Percentiles rank a stretch among this genome's conserved stretches.
Conservation (phyloP, 768 basidiomycete species). For the Mrakia frigida region DNA sequence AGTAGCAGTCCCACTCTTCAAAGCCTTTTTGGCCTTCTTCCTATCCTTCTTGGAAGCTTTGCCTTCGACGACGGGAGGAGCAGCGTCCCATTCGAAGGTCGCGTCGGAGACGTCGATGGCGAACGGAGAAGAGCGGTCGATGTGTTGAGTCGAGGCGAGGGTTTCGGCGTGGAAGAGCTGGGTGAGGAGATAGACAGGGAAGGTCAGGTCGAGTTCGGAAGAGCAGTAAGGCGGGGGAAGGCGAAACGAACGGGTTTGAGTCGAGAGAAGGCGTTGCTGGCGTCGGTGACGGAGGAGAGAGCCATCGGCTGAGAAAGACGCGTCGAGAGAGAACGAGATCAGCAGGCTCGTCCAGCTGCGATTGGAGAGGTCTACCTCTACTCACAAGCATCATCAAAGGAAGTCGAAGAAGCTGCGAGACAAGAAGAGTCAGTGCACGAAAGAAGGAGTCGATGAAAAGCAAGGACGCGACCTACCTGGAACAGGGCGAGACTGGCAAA, state of each 20-base stretch:
- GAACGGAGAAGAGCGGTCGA: slow-evolving; percentile 50
- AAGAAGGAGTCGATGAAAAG: neutral
- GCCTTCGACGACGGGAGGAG: slow-evolving; percentile 27
- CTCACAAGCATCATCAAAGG: slow-evolving; percentile 39
- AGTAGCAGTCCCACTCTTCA: neutral
- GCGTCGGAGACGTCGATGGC: slow-evolving; percentile 56
- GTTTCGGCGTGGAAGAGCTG: slow-evolving; percentile 54
- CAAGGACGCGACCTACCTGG: slow-evolving; percentile 28
- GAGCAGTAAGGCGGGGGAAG: neutral
- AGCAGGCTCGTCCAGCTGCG: too few relatives aligned
- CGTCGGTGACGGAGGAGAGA: slow-evolving; percentile 60
- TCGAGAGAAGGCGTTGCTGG: slow-evolving; percentile 57
- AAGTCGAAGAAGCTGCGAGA: neutral
- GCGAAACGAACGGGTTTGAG: slow-evolving; percentile 45
- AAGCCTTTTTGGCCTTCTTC: slow-evolving; percentile 14
- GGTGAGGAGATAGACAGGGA: too few relatives aligned
- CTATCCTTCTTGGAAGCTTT: slow-evolving; percentile 14
- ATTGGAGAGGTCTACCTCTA: too few relatives aligned
- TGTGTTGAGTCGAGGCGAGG: slow-evolving; percentile 46
- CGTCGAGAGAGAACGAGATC: too few relatives aligned
- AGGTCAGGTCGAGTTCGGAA: too few relatives aligned
- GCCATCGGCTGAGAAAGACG: slow-evolving; percentile 35
- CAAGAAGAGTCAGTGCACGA: neutral
- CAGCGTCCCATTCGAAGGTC: slow-evolving; percentile 62
- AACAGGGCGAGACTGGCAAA: slow-evolving; percentile 61